phyloP scores from a whole-genome alignment of 139 green algal species.

The Haematococcus lacustris region DNA sequence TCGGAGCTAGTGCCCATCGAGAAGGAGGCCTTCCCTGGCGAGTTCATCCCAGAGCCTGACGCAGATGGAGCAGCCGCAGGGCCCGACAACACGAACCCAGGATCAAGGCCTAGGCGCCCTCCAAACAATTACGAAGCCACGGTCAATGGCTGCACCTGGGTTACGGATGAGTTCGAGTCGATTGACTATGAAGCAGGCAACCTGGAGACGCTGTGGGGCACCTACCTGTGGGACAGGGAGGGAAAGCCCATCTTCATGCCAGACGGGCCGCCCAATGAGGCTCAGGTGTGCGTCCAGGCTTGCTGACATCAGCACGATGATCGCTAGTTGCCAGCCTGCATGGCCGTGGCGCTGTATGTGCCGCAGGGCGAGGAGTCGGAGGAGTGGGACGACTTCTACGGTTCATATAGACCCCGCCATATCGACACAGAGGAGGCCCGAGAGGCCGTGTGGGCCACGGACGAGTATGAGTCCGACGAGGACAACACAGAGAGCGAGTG shows the following conservation, averaged over 20 bases:
- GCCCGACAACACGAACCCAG: too few species aligned
- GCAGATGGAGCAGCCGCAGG: too few species aligned
- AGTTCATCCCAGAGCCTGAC: slow-evolving; percentile 43
- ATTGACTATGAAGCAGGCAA: slow-evolving; percentile 47
- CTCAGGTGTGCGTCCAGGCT: slow-evolving; percentile 6
- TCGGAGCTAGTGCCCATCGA: slow-evolving; percentile 14
- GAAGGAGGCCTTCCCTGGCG: slow-evolving; percentile 30
- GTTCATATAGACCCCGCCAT: slow-evolving; percentile 34
- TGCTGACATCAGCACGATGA: too few species aligned
- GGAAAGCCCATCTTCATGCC: slow-evolving; percentile 52
- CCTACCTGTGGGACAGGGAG: slow-evolving; percentile 53
- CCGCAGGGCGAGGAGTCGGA: slow-evolving; percentile 36
- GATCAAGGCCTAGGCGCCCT: too few species aligned
- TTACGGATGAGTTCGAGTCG: slow-evolving; percentile 53
- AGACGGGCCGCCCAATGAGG: slow-evolving; percentile 21
- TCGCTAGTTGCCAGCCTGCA: too few species aligned
- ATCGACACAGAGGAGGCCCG: slow-evolving; percentile 44
- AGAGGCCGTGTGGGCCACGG: slow-evolving; percentile 51
- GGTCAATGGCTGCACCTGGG: slow-evolving; percentile 29
- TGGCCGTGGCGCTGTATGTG: too few species aligned
- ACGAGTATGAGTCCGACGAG: slow-evolving; percentile 57
- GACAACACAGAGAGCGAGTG: slow-evolving; percentile 56
- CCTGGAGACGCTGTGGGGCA: slow-evolving; percentile 42
- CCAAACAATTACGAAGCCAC: slow-evolving; percentile 30
- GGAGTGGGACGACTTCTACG: slow-evolving; percentile 50